Evolutionary conservation across 495 filamentous ascomycete species (phyloP), one percentile per base, ranked within the genome.

Genomic region (Aspergillus incahuasiensis): DNA sequence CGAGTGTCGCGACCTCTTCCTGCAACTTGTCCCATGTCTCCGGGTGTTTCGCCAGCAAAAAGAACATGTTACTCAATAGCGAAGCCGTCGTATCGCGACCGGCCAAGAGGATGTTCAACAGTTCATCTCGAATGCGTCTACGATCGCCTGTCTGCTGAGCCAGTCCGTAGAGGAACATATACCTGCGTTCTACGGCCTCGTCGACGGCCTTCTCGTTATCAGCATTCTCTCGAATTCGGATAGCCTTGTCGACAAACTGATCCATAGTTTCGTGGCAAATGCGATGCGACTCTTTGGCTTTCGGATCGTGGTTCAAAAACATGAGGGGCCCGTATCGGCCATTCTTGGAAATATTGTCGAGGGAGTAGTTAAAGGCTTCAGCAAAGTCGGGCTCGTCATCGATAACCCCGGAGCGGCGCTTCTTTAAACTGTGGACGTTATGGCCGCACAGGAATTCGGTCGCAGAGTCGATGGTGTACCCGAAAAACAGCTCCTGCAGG

Each of bases 61-160:
- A 81, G 61, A 87, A 85, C 9, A 78, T 68, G 34, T 76, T 77
- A 28, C 75, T 70, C 11, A 87, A 65, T 5, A 86, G 82, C 18
- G 74, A 73, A 43, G 84, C 82, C 1, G 82, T 86, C n/a, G 82
- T 83, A 64, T 88, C 83, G 74, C 85, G 53, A 20, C 81, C 62
- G 7, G 83, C 83, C 4, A 80, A 70, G 0, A 86, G 69, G 38
- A 85, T 68, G 19, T 58, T 58, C 50, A 62, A 48, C 13, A 58
- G 41, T 32, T 58, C 55, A 46, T 56, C 45, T 0, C 54, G 54
- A 25, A 61, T 54, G 4, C 54, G 53, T 6, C 6, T 49, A 15
- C 53, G 42, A 19, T 55, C 59, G 15, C 56, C 52, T 1, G 59
- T 55, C 28, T 58, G 55, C 35, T 54, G 51, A 11, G 56, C 59